Percentiles rank a stretch among this genome's conserved stretches.
These are phyloP conservation scores for Parachaetomium inaequale DNA, from an alignment of 495 filamentous ascomycete species.

Conservation along the genomic window DNA sequence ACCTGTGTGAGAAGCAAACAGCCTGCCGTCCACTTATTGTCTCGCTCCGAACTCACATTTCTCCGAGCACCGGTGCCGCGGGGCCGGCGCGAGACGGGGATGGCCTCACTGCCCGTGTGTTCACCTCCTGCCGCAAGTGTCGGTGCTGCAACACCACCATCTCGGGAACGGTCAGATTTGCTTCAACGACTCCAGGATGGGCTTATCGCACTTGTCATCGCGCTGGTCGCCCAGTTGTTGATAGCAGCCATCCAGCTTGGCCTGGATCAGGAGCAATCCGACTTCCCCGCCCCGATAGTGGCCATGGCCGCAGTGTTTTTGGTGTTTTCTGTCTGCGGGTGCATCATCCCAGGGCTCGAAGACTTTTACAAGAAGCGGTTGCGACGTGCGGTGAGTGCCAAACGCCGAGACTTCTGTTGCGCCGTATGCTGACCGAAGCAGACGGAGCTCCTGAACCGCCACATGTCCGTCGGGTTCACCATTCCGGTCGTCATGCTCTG, in stretches of 20 bases:
- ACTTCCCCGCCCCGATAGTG: conserved; percentile 34
- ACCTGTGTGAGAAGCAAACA: conserved; percentile 25
- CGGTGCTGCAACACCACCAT: not conserved
- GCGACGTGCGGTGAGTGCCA: conserved; percentile 33
- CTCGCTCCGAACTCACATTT: conserved; percentile 10
- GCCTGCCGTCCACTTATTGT: conserved; percentile 15
- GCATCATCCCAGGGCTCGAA: conserved; percentile 20
- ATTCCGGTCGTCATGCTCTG: conserved; percentile 46
- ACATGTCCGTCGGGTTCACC: conserved; percentile 50
- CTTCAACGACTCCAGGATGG: conserved; percentile 17
- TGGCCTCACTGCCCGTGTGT: conserved; percentile 9
- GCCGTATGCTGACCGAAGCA: conserved; percentile 4
- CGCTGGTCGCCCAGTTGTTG: conserved; percentile 26
- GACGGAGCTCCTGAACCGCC: conserved; percentile 43
- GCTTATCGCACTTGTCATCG: conserved; percentile 21
- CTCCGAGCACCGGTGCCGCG: conserved; percentile 20
- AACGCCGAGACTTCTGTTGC: not conserved
- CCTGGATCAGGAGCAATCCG: conserved; percentile 17
- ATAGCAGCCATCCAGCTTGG: conserved; percentile 27
- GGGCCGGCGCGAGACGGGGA: conserved; percentile 16
- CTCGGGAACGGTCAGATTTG: not conserved
- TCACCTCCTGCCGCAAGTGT: not conserved
- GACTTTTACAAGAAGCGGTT: conserved; percentile 35
- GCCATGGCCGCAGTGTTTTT: conserved; percentile 33
- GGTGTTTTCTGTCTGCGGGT: conserved; percentile 8